Base-by-base conservation (phyloP, 306 rosid species). In the Glycine tomentella region DNA sequence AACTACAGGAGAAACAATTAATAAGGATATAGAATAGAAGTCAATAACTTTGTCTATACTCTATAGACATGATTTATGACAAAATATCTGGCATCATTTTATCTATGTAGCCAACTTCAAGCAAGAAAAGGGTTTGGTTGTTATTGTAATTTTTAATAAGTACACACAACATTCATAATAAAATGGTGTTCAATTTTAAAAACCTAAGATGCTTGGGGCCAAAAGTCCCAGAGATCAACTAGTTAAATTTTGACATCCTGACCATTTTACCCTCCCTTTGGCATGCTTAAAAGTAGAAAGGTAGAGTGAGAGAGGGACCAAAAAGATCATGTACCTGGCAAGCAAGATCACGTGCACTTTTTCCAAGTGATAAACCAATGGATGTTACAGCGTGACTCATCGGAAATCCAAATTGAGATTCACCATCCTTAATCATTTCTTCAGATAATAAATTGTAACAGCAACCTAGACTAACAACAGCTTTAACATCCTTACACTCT, bases 381-480 rank as follows among this genome's bases (percentile, higher is more conserved):
- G 94, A 87, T 87, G 83, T 91, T 70, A 85, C 85, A 76, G 91
- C 94, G 44, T 25, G 72, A 89, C 99, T 95, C 90, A 95, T 80
- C 9, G 99, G 99, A 87, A 90, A 93, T 57, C 97, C 95, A 85
- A 81, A 84, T 15, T 84, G 82, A 84, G 89, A 77, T 50, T 81
- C 90, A 50, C 78, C 84, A 80, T 80, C 85, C 66, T 53, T 67
- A 36, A 46, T 76, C 67, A 76, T 88, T 75, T 87, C 91, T 87
- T 95, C 99, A 40, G 97, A 90, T 79, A 95, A 85, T 70, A 95
- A 75, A 86, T 95, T 95, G 89, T 93, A 95, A 85, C 97, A 95
- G 86, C 97, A 95, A 77, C 99, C 98, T 77, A 93, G 62, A 79
- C 94, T 91, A 67, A 93, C 90, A 81, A 95, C 87, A 84, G 99